Evolutionary conservation across 768 basidiomycete species (phyloP), one percentile per base, ranked within the genome.

Genomic region (Rhodosporidiobolus sp.): DNA sequence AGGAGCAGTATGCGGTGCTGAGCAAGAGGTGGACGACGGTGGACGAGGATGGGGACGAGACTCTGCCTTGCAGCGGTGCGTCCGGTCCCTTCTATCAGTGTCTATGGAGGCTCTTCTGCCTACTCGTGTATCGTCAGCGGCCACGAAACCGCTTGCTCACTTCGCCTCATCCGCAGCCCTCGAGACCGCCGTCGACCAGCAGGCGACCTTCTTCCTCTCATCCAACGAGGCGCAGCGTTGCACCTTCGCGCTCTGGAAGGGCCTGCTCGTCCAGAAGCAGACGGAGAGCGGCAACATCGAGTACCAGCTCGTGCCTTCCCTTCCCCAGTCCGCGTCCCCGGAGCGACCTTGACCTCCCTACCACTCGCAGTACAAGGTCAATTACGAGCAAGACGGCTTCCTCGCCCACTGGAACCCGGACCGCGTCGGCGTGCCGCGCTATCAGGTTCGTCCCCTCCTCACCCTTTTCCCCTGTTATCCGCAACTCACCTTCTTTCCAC

Each of bases 221-320:
- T 74, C 72, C 17, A 73, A 67, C 65, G 76, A 77, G 57, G 66
- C 78, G 4, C 78, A 79, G 50, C 65, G 77, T 10, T 74, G 67
- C 45, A 61, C 76, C 30, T 79, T 79, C 35, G 78, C 78, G 1
- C 63, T 79, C 1, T 79, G 78, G 77, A 70, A 74, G 16, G 77
- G 76, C 2, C 55, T 74, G 3, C 67, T 78, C 60, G 72, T 79
- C 10, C 78, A 78, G 63, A 49, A 2, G 10, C 6, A 32, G 20
- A 63, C 32, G 49, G 68, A 57, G 22, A 38, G 50, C 22, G 75
- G 60, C 38, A 63, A 58, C 32, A 65, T 72, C 50, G 78, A 77
- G 48, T 73, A 70, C 56, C 50, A 63, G 53, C 71, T 69, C 4
- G 69, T 65, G 46, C 30, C 17, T 4, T 17, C 22, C 24, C 17